phyloP scores from a whole-genome alignment of 805 yeast genomes.

The baker's yeast (Saccharomyces cerevisiae) region DNA sequence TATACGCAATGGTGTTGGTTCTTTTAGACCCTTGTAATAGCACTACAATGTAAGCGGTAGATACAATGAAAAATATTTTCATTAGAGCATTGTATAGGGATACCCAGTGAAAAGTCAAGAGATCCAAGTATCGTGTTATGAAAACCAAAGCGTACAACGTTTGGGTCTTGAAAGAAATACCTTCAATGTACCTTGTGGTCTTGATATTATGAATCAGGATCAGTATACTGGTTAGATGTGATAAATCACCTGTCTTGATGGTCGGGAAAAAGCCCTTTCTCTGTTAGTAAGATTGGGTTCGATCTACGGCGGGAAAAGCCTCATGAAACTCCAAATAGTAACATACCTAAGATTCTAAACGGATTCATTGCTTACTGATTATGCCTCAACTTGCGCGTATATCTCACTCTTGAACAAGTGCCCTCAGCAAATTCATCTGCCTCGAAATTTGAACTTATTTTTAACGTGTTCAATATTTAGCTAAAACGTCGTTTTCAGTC shows the following conservation, averaged over 20 bases:
- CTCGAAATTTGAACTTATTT: constrained; percentile 29
- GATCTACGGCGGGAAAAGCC: neutral
- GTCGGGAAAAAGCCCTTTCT: neutral
- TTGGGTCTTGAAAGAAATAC: constrained; percentile 87
- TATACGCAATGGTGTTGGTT: constrained; percentile 45
- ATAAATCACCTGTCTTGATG: constrained; percentile 51
- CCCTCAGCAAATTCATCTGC: constrained; percentile 6
- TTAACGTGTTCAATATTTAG: constrained; percentile 2
- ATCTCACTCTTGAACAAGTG: constrained; percentile 3
- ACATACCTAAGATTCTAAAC: constrained; percentile 15
- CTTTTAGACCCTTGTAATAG: constrained; percentile 43
- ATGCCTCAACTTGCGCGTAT: neutral
- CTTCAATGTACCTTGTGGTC: constrained; percentile 57
- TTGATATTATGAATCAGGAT: constrained; percentile 67
- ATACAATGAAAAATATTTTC: constrained; percentile 72
- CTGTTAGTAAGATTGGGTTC: neutral
- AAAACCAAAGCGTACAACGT: constrained; percentile 66
- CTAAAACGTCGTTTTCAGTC: neutral
- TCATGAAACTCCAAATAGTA: neutral
- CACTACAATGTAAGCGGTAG: constrained; percentile 68
- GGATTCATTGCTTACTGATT: constrained; percentile 9
- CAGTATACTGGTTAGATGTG: constrained; percentile 74
- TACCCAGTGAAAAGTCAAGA: constrained; percentile 39
- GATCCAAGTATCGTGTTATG: constrained; percentile 62
- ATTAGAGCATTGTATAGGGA: constrained; percentile 70